Evolutionary conservation across 306 rosid genomes (phyloP).

Genomic region (Vigna nakashimae): DNA sequence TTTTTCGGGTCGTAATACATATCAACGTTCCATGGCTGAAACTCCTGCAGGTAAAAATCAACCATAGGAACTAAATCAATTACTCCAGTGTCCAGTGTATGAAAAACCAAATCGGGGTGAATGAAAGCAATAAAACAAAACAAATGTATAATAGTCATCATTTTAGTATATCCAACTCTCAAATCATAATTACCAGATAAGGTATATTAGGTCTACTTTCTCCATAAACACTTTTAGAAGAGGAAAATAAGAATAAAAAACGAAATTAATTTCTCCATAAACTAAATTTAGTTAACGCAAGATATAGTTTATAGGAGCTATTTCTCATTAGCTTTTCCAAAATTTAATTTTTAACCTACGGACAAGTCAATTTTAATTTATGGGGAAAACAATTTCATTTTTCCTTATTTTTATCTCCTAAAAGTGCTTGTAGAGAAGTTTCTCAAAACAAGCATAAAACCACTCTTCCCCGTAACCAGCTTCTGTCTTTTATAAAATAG

Average conservation of each 20-base stretch:
- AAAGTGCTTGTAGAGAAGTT: too few relatives aligned
- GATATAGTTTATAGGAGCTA: too few relatives aligned
- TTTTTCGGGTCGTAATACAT: conserved; percentile 43
- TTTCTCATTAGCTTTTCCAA: too few relatives aligned
- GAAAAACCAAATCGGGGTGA: conserved; percentile 8
- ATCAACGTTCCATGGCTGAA: conserved; percentile 40
- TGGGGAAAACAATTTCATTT: too few relatives aligned
- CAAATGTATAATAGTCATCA: background rate
- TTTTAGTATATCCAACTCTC: conserved; percentile 6
- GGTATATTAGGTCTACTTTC: background rate
- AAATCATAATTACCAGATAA: background rate
- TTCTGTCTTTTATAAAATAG: background rate
- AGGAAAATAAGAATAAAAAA: too few relatives aligned
- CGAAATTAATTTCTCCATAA: too few relatives aligned
- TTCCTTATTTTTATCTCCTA: too few relatives aligned
- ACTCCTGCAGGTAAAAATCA: conserved; percentile 44
- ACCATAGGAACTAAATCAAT: conserved; percentile 20
- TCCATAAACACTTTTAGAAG: too few relatives aligned
- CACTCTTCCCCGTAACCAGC: background rate
- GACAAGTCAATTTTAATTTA: too few relatives aligned
- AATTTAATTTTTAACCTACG: too few relatives aligned
- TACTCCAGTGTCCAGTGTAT: conserved; percentile 16
- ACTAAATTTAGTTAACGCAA: too few relatives aligned
- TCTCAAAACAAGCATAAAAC: background rate
- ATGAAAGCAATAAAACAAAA: conserved; percentile 15